These are phyloP conservation scores for Themeda triandra DNA, from an alignment of 176 grass and related monocot species.

Conservation along the genomic window DNA sequence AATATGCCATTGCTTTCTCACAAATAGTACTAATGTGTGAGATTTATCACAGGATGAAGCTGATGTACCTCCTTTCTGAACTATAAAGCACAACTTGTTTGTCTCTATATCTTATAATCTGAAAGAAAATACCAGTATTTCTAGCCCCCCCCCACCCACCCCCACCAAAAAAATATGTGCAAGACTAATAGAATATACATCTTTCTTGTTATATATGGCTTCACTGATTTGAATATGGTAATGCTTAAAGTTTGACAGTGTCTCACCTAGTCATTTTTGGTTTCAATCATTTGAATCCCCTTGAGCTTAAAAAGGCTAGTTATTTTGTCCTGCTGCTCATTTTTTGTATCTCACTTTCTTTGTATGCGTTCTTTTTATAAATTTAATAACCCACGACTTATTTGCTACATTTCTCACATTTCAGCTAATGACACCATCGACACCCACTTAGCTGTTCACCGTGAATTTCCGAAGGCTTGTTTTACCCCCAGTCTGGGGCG, in stretches of 20 bases:
- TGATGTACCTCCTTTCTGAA: conserved; percentile 9
- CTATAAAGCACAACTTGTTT: not conserved
- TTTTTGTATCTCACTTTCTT: not conserved
- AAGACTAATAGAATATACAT: not conserved
- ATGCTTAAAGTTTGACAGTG: not conserved
- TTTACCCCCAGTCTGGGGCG: conserved; percentile 23
- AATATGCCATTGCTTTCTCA: not conserved
- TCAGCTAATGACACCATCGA: conserved; percentile 32
- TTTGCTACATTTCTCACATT: conserved; percentile 2
- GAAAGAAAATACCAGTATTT: not conserved
- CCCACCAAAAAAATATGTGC: too few species aligned
- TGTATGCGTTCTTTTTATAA: not conserved
- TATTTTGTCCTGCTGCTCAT: not conserved
- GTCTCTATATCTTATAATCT: not conserved
- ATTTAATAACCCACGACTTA: not conserved
- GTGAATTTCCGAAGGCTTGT: conserved; percentile 37
- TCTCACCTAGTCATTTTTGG: not conserved
- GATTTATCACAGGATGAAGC: not conserved
- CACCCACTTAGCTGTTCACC: conserved; percentile 12
- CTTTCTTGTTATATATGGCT: not conserved
- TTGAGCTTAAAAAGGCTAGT: not conserved
- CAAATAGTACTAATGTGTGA: not conserved
- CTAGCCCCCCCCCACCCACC: too few species aligned
- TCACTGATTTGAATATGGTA: not conserved
- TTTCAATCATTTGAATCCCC: not conserved